Conservation (phyloP, 495 filamentous ascomycete genomes). For the Cercophora samala region DNA sequence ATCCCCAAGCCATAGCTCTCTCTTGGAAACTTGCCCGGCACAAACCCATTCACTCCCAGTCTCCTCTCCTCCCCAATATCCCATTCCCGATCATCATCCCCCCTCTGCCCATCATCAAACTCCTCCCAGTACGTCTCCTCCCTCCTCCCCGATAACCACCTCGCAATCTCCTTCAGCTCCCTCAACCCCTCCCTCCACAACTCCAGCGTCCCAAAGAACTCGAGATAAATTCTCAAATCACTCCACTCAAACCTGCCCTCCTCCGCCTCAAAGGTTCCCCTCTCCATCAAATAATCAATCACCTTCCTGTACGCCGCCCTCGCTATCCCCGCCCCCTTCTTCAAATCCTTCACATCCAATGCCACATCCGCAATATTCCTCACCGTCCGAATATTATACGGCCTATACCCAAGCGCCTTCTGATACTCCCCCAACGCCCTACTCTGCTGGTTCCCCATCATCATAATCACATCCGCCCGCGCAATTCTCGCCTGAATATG, state of each 20-base stretch:
- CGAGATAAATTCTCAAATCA: slow-evolving; percentile 78
- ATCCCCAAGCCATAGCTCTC: slow-evolving; percentile 70
- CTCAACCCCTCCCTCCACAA: slow-evolving; percentile 61
- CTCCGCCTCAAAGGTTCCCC: slow-evolving; percentile 41
- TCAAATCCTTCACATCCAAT: slow-evolving; percentile 53
- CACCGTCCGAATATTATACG: slow-evolving; percentile 59
- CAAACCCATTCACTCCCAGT: slow-evolving; percentile 51
- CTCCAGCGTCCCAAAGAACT: slow-evolving; percentile 64
- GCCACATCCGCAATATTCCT: slow-evolving; percentile 62
- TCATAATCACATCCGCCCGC: slow-evolving; percentile 36
- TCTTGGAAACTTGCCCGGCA: slow-evolving; percentile 52
- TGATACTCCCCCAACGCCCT: slow-evolving; percentile 62
- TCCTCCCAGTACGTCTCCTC: slow-evolving; percentile 77
- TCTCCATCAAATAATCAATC: slow-evolving; percentile 50
- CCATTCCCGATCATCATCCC: slow-evolving; percentile 87
- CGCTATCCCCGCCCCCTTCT: slow-evolving; percentile 47
- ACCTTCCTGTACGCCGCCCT: slow-evolving; percentile 59
- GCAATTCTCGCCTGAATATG: slow-evolving; percentile 38
- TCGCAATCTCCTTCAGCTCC: slow-evolving; percentile 63
- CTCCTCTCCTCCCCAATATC: slow-evolving; percentile 70
- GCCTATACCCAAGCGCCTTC: slow-evolving; percentile 54
- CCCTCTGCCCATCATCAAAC: slow-evolving; percentile 70
- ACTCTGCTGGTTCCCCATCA: slow-evolving; percentile 46
- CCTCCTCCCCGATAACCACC: slow-evolving; percentile 78
- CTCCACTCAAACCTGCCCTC: slow-evolving; percentile 68